Evolutionary conservation across 148 eudicot species (phyloP).

Genomic region (Vaccinium myrtillus): DNA sequence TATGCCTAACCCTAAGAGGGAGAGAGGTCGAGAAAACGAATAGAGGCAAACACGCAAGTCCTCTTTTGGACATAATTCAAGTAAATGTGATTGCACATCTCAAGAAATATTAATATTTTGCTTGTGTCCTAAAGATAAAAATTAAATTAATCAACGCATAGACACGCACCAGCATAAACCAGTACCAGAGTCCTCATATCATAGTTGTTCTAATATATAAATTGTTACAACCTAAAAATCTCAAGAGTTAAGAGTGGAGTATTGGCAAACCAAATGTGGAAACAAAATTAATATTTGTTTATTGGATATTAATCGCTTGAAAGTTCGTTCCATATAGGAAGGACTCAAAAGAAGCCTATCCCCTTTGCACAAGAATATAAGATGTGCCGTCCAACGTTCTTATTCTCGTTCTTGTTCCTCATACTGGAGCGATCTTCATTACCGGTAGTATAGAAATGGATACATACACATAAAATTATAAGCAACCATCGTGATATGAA

Average conservation of each 20-base stretch:
- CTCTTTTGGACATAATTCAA: background rate
- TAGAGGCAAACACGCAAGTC: background rate
- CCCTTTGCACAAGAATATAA: background rate
- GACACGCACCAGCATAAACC: background rate
- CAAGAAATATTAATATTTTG: background rate
- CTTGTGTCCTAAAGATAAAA: background rate
- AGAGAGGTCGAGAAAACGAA: background rate
- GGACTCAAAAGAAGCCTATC: background rate
- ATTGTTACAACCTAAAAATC: background rate
- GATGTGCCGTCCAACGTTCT: background rate
- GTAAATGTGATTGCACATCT: background rate
- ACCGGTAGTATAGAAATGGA: background rate
- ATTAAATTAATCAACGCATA: background rate
- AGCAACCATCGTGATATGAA: background rate
- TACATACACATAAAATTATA: too few species aligned
- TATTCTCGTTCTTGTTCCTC: background rate
- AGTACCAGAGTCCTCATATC: background rate
- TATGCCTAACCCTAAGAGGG: background rate
- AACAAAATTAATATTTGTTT: background rate
- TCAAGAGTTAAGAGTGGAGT: background rate
- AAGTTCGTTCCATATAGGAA: background rate
- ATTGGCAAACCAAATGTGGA: background rate
- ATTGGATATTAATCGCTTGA: background rate
- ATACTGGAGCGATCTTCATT: background rate
- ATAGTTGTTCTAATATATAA: background rate